Percentiles rank a stretch among this genome's conserved stretches.
These are phyloP conservation scores for Epichloe brachyelytri DNA, from an alignment of 2,329 filamentous ascomycete genomes.

Conservation along the genomic window DNA sequence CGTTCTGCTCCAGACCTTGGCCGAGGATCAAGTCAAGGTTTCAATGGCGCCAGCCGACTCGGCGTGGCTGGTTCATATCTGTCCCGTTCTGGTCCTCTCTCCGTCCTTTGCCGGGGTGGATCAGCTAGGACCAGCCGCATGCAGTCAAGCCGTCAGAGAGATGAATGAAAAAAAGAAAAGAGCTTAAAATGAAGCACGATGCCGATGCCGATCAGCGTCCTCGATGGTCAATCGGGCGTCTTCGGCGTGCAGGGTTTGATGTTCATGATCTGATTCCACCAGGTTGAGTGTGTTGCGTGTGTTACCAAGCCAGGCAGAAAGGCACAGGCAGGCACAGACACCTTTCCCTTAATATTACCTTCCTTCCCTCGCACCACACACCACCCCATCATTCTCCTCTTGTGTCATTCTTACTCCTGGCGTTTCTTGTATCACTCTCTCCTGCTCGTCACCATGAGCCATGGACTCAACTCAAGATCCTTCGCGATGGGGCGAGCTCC, in stretches of 20 bases:
- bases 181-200: background rate
- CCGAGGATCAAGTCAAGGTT: too few relatives aligned
- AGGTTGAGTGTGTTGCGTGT: too few relatives aligned
- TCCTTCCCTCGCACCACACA: background rate
- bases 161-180: too few relatives aligned
- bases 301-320: background rate
- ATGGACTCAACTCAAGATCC: conserved; percentile 15
- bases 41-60: too few relatives aligned
- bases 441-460: conserved; percentile 10
- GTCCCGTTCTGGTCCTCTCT: too few relatives aligned
- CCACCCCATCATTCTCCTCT: too few relatives aligned
- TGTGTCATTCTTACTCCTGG: background rate
- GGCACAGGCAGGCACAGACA: background rate
- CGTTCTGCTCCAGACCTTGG: too few relatives aligned
- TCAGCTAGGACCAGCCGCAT: background rate
- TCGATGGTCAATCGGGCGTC: too few relatives aligned
- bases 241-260: background rate
- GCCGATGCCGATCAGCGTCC: too few relatives aligned
- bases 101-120: too few relatives aligned
- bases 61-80: too few relatives aligned
- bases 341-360: background rate
- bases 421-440: background rate
- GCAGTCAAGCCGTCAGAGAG: background rate
- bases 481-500: conserved; percentile 35
- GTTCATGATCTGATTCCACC: background rate